Percentiles rank a stretch among this genome's conserved stretches.
These are phyloP conservation scores for Inga oerstediana DNA, from an alignment of 306 rosid species.

Conservation along the genomic window DNA sequence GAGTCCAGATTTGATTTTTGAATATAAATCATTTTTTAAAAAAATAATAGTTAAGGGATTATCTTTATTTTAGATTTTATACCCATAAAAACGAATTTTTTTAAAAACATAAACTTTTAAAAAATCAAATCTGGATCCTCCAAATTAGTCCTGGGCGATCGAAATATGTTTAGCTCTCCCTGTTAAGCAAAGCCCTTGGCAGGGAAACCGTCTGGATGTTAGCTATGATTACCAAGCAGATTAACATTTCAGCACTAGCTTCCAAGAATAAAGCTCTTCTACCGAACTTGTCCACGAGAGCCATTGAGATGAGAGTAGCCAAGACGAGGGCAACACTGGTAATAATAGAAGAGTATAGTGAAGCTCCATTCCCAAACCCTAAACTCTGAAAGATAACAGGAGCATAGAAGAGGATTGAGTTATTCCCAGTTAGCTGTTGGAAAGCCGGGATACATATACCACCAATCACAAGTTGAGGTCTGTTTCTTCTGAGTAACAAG, in stretches of 20 bases:
- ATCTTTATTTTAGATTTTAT: too few species aligned
- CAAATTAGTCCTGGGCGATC: too few species aligned
- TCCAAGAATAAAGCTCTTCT: conserved; percentile 78
- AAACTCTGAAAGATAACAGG: conserved; percentile 74
- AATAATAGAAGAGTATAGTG: conserved; percentile 57
- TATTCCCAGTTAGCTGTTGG: conserved; percentile 76
- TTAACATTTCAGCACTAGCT: conserved; percentile 79
- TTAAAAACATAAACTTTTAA: too few species aligned
- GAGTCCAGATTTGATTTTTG: too few species aligned
- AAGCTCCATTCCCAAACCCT: conserved; percentile 63
- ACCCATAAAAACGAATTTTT: too few species aligned
- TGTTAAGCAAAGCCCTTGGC: too few species aligned
- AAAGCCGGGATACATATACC: conserved; percentile 68
- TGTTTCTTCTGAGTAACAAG: conserved; percentile 49
- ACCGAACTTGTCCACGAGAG: conserved; percentile 58
- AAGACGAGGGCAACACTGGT: conserved; percentile 62
- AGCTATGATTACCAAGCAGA: conserved; percentile 48
- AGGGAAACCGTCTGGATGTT: too few species aligned
- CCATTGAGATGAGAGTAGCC: conserved; percentile 68
- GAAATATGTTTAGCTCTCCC: too few species aligned
- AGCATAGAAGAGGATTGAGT: conserved; percentile 73
- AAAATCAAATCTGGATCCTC: too few species aligned
- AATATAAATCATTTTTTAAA: too few species aligned
- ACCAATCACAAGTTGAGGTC: conserved; percentile 67
- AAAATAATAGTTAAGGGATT: too few species aligned